These are phyloP conservation scores for Isabelozyma rhagii DNA, from an alignment of 805 yeast genomes.

Conservation along the genomic window DNA sequence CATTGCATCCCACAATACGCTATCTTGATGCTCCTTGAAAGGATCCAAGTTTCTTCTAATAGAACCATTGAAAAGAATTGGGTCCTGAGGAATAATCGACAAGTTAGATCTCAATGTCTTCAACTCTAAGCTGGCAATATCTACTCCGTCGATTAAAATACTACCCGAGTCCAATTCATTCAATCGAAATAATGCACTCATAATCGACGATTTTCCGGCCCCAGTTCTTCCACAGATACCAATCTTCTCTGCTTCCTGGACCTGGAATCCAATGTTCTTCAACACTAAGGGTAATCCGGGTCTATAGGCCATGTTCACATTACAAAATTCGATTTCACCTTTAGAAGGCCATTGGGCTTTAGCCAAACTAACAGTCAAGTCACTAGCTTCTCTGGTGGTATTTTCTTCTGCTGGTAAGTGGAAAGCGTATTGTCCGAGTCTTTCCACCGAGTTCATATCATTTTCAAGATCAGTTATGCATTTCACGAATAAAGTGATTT, in stretches of 20 bases:
- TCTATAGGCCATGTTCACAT: conserved; percentile 22
- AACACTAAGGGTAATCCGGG: conserved; percentile 13
- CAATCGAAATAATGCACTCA: conserved; percentile 12
- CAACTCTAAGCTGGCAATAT: conserved; percentile 9
- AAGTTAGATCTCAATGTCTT: conserved; percentile 9
- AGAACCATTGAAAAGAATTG: conserved; percentile 14
- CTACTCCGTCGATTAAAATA: conserved; percentile 13
- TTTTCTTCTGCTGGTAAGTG: conserved; percentile 58
- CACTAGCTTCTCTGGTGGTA: conserved; percentile 33
- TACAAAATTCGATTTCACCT: conserved; percentile 19
- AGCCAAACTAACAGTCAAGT: conserved; percentile 15
- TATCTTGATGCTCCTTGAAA: conserved; percentile 9
- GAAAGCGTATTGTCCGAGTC: conserved; percentile 41
- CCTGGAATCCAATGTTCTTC: conserved; percentile 5
- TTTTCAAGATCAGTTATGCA: conserved; percentile 46
- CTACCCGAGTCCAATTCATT: conserved; percentile 10
- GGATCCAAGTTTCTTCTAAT: conserved; percentile 16
- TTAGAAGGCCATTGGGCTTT: conserved; percentile 28
- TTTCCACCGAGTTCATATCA: conserved; percentile 51
- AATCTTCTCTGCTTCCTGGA: conserved; percentile 9
- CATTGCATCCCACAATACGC: conserved; percentile 11
- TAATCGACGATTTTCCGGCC: conserved; percentile 18
- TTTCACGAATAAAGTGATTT: conserved; percentile 42
- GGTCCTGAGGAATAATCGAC: conserved; percentile 18
- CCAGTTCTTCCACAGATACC: conserved; percentile 20